Evolutionary conservation across 2,329 filamentous ascomycete species (phyloP).

Genomic region (Capronia americana): DNA sequence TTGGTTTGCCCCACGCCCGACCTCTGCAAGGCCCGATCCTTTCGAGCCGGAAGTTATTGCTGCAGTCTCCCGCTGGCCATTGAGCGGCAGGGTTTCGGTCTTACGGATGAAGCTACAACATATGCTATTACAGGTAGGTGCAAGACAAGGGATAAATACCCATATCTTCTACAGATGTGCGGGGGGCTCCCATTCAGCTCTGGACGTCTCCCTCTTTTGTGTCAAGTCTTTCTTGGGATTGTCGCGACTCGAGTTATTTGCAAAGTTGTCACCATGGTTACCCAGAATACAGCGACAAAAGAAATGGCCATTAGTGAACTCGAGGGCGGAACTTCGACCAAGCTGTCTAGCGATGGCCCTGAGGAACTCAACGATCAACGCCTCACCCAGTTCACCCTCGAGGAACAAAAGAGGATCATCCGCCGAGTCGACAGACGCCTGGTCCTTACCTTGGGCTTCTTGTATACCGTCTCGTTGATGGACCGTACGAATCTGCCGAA

Average conservation of each 20-base stretch:
- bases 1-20: not conserved
- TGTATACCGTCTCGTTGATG: constrained; percentile 80
- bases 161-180: not conserved
- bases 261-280: not conserved
- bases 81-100: not conserved
- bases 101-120: not conserved
- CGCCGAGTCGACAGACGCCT: constrained; percentile 71
- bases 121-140: not conserved
- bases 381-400: constrained; percentile 51
- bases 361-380: constrained; percentile 22
- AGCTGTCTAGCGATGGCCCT: constrained; percentile 17
- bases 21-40: not conserved
- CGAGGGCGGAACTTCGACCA: constrained; percentile 18
- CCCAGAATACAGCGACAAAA: constrained; percentile 10
- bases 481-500: constrained; percentile 79
- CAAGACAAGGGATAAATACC: not conserved
- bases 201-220: not conserved
- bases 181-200: not conserved
- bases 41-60: not conserved
- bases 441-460: constrained; percentile 65
- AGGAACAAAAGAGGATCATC: constrained; percentile 72
- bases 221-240: not conserved
- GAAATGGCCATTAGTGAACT: constrained; percentile 20
- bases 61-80: not conserved
- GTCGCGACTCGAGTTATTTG: not conserved